Conservation (phyloP, 2,329 filamentous ascomycete species). For the Cytospora paraplurivora region DNA sequence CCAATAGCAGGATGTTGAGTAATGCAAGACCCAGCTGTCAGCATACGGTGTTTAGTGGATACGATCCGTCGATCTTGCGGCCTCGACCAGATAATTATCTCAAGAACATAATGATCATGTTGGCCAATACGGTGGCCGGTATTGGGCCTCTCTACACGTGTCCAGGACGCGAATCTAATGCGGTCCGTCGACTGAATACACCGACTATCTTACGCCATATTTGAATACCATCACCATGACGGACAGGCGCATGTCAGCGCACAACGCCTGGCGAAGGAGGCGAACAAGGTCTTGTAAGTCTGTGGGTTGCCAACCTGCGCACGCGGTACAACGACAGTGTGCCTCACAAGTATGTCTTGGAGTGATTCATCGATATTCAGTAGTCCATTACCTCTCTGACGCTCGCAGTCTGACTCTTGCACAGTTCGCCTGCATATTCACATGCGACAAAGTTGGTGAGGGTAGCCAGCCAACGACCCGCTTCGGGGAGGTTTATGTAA, state of each 20-base stretch:
- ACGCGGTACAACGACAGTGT: constrained; percentile 4
- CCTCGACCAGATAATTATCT: background rate
- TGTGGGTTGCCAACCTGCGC: background rate
- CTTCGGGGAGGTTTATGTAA: constrained; percentile 7
- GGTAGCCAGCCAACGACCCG: constrained; percentile 5
- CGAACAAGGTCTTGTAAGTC: background rate
- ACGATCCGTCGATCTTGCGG: background rate
- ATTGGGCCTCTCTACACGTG: background rate
- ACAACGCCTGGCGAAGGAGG: constrained; percentile 1
- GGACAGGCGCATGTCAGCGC: constrained; percentile 10
- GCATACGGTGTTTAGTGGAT: background rate
- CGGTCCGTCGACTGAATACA: background rate
- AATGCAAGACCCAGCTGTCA: background rate
- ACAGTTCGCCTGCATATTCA: constrained; percentile 22
- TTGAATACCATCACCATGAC: background rate
- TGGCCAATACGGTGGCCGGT: background rate
- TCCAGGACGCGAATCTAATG: background rate
- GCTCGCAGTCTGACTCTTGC: background rate
- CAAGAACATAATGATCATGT: background rate
- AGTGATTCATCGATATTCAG: constrained; percentile 18
- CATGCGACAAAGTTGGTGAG: constrained; percentile 17
- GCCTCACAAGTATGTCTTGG: background rate
- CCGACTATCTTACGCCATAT: constrained; percentile 18
- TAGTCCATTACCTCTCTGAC: background rate
- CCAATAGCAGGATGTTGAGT: background rate